These are phyloP conservation scores for Dipteronia dyeriana DNA, from an alignment of 345 rosid species.

Conservation along the genomic window DNA sequence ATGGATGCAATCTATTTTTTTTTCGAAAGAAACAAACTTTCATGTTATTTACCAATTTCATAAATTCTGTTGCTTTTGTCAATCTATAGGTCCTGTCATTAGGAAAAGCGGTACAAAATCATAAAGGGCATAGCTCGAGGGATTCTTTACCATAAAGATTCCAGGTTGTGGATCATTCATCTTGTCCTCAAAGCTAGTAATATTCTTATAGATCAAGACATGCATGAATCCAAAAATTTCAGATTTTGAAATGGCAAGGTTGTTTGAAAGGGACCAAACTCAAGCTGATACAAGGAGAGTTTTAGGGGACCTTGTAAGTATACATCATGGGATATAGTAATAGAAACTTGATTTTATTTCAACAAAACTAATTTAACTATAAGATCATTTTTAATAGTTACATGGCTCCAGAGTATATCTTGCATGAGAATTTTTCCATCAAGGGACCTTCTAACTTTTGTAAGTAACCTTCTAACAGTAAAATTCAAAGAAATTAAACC, in stretches of 20 bases:
- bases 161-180: constrained; percentile 14
- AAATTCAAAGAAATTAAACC: no score
- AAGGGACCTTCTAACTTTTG: constrained; percentile 31
- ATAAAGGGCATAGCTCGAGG: constrained; percentile 14
- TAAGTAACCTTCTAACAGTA: background rate
- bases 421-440: constrained; percentile 31
- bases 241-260: constrained; percentile 13
- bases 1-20: background rate
- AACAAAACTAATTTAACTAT: background rate
- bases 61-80: background rate
- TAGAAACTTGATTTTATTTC: background rate
- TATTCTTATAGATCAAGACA: background rate
- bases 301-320: background rate
- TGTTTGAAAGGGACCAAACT: constrained; percentile 8
- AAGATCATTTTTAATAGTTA: background rate
- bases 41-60: background rate
- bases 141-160: constrained; percentile 15
- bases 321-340: background rate
- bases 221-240: constrained; percentile 13
- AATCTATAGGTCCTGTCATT: background rate
- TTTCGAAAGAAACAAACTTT: background rate
- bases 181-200: constrained; percentile 13
- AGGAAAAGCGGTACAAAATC: constrained; percentile 16
- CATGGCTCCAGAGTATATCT: constrained; percentile 25
- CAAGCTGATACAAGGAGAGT: constrained; percentile 14